Base-by-base conservation (phyloP, 2,329 filamentous ascomycete species). In the Coniochaeta sp. region DNA sequence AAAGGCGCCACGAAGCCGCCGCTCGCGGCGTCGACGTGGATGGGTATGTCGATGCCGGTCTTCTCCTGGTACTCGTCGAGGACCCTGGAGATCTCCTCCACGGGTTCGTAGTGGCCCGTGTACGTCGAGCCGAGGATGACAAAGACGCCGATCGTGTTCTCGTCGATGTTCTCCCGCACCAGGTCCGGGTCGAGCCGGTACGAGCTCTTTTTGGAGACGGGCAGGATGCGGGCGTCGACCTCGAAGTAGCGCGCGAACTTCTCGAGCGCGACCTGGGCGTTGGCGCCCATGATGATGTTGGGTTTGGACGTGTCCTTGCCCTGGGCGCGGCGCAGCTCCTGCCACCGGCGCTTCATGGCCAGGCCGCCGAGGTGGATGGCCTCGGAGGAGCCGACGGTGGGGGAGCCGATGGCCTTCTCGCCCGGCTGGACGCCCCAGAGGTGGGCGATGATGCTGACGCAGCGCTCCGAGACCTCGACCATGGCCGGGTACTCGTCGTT, bases 131-230 rank as follows among this genome's bases (percentile, higher is more conserved):
- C 88, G 5, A 91, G 68, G 58, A 90, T 90, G 0, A 88, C 85
- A 67, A 89, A 90, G 0, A 91, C 76, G n/a, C 88, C 88, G 65
- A 91, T 90, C 0, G 88, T 91, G 65, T 90, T 90, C 72, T 90
- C 88, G 62, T 91, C 87, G 36, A 90, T 80, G 63, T 88, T 87
- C 65, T 89, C 70, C 66, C 81, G 83, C 1, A 90, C 84, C 28
- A 86, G 72, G 4, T 83, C 77, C 0, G 87, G 83, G 64, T 90
- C 86, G 8, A 90, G 77, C 34, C 85, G 75, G 68, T 79, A 88
- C 7, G 80, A 76, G 60, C 83, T 87, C 68, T 84, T 80, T 64
- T 81, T 77, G 58, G 79, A 85, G 12, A 88, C 87, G 19, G 82
- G 85, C 56, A 87, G 72, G 60, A 88, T 88, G 55, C 82, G 79